Base-by-base conservation (phyloP, 176 grass and related monocot genomes). In the Avena eriantha region DNA sequence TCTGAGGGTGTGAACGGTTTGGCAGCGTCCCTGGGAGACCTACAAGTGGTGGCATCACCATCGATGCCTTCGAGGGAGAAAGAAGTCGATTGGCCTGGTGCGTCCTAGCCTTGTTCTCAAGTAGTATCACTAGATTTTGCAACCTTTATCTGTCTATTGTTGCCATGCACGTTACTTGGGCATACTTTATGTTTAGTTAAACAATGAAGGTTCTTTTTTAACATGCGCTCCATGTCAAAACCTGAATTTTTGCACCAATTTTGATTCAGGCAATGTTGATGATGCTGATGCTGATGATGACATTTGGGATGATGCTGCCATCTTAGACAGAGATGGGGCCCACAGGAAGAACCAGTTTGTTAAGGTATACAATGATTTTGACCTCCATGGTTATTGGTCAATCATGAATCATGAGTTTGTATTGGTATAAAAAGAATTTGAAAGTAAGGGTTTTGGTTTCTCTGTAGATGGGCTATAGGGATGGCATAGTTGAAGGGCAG, bases 381-480 rank as follows among this genome's bases (percentile, higher is more conserved):
- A 3, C 57, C 73, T 9, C 7, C 7, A 51, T 68, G 50, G 15
- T 26, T 63, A 75, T 67, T 83, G 3, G 4, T 60, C 11, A 64
- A 69, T 78, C 3, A 23, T 19, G 3, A 64, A 69, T 78, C 4
- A 23, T 19, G 3, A 53, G 3, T 65, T 73, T 14, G 34, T 5
- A 0, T 54, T 80, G 33, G 8, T 21, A 10, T 5, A 17, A 45
- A 13, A 0, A 10, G 45, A 11, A 54, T 82, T 23, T 85, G 33
- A 61, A 55, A 61, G 33, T 53, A 33, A 68, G 21, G 54, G 23
- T 82, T 84, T 80, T 31, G 13, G 68, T 69, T 78, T 91, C 63
- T 76, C 56, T 71, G 47, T 79, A 94, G 94, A 91, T 97, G 90
- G 97, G 97, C 64, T 99, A 99, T 67, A 88, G 97, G 56, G 97